These are phyloP conservation scores for Circinella minor DNA, from an alignment of 371 early-diverging fungal genomes.

Conservation along the genomic window DNA sequence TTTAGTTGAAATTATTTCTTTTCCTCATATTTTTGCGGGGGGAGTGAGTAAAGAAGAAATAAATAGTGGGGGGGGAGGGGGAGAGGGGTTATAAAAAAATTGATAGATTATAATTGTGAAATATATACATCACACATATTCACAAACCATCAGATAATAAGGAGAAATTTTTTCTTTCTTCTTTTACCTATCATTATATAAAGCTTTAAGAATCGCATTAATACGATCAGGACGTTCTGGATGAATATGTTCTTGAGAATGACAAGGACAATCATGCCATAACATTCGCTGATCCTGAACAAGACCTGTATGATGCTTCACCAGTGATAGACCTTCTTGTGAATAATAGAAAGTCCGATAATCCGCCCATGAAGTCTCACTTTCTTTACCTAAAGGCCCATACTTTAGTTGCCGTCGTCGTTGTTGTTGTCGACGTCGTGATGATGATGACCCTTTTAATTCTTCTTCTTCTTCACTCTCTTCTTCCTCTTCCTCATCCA, in stretches of 20 bases:
- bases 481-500: not conserved
- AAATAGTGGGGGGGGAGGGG: too few relatives aligned
- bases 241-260: conserved; percentile 60
- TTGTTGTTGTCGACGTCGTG: too few relatives aligned
- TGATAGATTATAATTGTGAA: too few relatives aligned
- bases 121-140: too few relatives aligned
- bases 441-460: too few relatives aligned
- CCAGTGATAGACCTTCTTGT: conserved; percentile 38
- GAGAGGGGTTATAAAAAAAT: too few relatives aligned
- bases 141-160: too few relatives aligned
- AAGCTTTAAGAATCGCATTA: conserved; percentile 38
- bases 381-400: conserved; percentile 59
- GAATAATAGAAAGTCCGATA: conserved; percentile 62
- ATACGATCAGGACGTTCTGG: conserved; percentile 71
- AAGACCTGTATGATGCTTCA: conserved; percentile 62
- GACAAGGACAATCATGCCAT: conserved; percentile 64
- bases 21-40: too few relatives aligned
- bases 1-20: not conserved
- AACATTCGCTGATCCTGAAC: conserved; percentile 64
- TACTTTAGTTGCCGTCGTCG: conserved; percentile 26
- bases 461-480: not conserved
- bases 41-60: too few relatives aligned
- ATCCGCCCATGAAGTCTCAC: conserved; percentile 55
- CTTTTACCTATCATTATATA: conserved; percentile 47
- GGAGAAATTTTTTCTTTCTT: too few relatives aligned